Evolutionary conservation across 176 grass and related monocot species (phyloP).

Genomic region (Aegilops speltoides): DNA sequence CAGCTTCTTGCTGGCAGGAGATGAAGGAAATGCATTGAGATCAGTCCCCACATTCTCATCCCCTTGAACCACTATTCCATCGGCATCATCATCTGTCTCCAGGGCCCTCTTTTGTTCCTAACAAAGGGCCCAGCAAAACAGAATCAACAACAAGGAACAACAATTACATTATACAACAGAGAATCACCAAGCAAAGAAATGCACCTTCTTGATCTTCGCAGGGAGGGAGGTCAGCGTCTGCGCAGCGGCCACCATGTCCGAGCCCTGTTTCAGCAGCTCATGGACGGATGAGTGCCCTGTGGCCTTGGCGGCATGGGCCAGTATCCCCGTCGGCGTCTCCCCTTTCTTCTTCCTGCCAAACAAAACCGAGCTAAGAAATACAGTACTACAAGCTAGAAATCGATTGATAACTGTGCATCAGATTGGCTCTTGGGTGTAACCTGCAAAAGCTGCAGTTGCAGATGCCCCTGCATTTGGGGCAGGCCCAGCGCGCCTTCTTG

Average conservation of each 20-base stretch:
- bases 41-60: conserved; percentile 47
- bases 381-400: neutral
- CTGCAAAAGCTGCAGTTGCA: conserved; percentile 84
- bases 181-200: neutral
- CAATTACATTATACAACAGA: neutral
- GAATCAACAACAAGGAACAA: conserved; percentile 15
- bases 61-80: neutral
- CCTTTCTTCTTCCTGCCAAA: conserved; percentile 86
- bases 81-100: neutral
- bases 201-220: neutral
- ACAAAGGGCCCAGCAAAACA: conserved; percentile 6
- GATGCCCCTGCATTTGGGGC: neutral
- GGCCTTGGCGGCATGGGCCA: conserved; percentile 81
- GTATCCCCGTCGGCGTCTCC: conserved; percentile 70
- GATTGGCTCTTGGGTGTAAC: conserved; percentile 35
- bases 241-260: conserved; percentile 47
- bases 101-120: conserved; percentile 17
- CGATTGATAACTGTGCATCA: neutral
- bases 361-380: neutral
- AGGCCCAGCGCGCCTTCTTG: neutral
- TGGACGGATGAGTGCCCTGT: conserved; percentile 63
- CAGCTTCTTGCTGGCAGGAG: neutral
- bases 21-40: conserved; percentile 29
- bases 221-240: conserved; percentile 28
- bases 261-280: conserved; percentile 58